These are phyloP conservation scores for Sequoia sempervirens DNA, from an alignment of 75 land plant species.

Conservation along the genomic window DNA sequence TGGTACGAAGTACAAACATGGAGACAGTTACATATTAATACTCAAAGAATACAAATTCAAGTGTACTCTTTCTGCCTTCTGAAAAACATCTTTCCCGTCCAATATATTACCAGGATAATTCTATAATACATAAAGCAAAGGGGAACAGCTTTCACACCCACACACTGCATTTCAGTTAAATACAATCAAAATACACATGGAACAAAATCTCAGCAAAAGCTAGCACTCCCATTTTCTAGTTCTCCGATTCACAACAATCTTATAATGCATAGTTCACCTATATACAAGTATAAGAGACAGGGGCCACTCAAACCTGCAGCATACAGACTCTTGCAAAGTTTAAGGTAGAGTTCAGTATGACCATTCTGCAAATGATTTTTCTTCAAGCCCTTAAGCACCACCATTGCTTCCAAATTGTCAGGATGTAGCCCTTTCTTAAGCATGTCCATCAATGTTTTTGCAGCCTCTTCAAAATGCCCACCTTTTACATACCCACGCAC, in stretches of 20 bases:
- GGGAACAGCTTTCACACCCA: not conserved
- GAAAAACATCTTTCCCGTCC: not conserved
- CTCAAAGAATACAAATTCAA: not conserved
- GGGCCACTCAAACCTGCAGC: conserved; percentile 68
- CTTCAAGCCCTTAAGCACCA: conserved; percentile 64
- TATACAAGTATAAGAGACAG: conserved; percentile 64
- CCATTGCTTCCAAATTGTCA: conserved; percentile 59
- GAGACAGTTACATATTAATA: not conserved
- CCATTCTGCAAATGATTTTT: conserved; percentile 35
- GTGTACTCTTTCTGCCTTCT: not conserved
- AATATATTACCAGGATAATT: not conserved
- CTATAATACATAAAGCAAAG: not conserved
- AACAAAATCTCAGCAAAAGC: not conserved
- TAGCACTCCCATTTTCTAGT: not conserved
- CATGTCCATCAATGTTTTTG: conserved; percentile 57
- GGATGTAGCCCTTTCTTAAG: conserved; percentile 64
- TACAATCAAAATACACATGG: not conserved
- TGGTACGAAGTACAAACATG: not conserved
- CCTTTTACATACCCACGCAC: conserved; percentile 85
- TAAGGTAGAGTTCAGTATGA: conserved; percentile 43
- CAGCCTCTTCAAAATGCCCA: conserved; percentile 62
- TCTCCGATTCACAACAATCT: conserved; percentile 46
- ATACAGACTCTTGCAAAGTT: conserved; percentile 67
- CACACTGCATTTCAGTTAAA: not conserved
- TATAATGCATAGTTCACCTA: conserved; percentile 74